Conservation (phyloP, 306 rosid genomes). For the Acacia crassicarpa region DNA sequence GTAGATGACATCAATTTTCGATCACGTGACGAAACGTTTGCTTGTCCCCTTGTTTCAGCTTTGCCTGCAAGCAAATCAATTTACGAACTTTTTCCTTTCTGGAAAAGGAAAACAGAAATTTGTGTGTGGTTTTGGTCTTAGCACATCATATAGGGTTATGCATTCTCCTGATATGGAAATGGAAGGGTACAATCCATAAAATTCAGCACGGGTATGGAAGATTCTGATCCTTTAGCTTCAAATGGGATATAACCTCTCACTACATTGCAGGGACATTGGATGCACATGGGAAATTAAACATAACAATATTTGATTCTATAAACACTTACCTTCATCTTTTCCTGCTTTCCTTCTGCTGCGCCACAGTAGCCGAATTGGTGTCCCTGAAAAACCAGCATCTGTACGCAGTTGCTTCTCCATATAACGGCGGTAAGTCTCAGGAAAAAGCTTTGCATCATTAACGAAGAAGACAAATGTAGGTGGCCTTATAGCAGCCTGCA, state of each 20-base stretch:
- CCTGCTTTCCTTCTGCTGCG: slow-evolving; percentile 77
- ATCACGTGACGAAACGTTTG: slow-evolving; percentile 39
- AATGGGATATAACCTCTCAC: neutral
- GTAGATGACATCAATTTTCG: slow-evolving; percentile 39
- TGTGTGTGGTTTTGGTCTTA: neutral
- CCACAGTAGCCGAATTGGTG: slow-evolving; percentile 92
- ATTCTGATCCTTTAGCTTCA: neutral
- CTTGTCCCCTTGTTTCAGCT: slow-evolving; percentile 42
- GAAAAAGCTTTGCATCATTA: slow-evolving; percentile 88
- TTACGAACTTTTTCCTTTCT: neutral
- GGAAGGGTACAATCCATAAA: neutral
- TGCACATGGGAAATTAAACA: neutral
- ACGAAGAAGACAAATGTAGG: slow-evolving; percentile 96
- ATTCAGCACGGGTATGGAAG: neutral
- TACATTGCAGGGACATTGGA: neutral
- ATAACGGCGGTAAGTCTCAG: slow-evolving; percentile 81
- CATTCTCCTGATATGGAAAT: neutral
- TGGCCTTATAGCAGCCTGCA: slow-evolving; percentile 97
- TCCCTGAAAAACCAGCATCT: slow-evolving; percentile 90
- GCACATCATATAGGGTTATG: neutral
- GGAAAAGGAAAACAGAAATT: neutral
- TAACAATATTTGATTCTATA: slow-evolving; percentile 11
- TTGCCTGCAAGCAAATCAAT: slow-evolving; percentile 54
- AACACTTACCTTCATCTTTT: slow-evolving; percentile 63
- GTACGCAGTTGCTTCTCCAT: slow-evolving; percentile 88